These are phyloP conservation scores for Tolypocladium paradoxum DNA, from an alignment of 2,329 filamentous ascomycete species.

Conservation along the genomic window DNA sequence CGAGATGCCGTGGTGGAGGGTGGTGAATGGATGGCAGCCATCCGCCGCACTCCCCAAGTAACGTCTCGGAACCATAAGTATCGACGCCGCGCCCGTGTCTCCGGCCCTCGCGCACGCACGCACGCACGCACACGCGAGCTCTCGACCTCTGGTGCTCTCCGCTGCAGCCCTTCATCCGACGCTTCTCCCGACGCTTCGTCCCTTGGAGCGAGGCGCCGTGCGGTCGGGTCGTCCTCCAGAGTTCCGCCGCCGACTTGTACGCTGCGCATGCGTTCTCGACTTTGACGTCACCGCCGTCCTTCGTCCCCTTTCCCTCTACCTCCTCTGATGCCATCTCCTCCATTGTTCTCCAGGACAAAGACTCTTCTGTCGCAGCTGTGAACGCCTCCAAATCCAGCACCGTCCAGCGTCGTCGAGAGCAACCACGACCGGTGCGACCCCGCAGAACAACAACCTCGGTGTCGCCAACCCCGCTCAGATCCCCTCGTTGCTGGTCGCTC, in stretches of 20 bases:
- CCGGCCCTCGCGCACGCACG: background rate
- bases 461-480: constrained; percentile 1
- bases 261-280: background rate
- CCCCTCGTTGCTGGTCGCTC: background rate
- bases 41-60: too few relatives aligned
- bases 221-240: background rate
- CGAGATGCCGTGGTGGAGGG: background rate
- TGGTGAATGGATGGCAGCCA: constrained; percentile 2
- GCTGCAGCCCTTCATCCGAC: background rate
- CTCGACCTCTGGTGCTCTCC: background rate
- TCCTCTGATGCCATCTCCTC: background rate
- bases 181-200: background rate
- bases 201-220: background rate
- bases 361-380: background rate
- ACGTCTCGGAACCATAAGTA: too few relatives aligned
- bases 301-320: background rate
- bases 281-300: background rate
- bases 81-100: background rate
- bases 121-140: background rate
- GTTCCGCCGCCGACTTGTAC: background rate
- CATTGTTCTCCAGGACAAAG: background rate
- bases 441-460: constrained; percentile 1
- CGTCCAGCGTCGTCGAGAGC: background rate
- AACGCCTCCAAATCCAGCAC: background rate
- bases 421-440: constrained; percentile 1